Percentiles rank a stretch among this genome's conserved stretches.
Conservation (phyloP, 75 land plant species). For the Selaginella tamariscina region DNA sequence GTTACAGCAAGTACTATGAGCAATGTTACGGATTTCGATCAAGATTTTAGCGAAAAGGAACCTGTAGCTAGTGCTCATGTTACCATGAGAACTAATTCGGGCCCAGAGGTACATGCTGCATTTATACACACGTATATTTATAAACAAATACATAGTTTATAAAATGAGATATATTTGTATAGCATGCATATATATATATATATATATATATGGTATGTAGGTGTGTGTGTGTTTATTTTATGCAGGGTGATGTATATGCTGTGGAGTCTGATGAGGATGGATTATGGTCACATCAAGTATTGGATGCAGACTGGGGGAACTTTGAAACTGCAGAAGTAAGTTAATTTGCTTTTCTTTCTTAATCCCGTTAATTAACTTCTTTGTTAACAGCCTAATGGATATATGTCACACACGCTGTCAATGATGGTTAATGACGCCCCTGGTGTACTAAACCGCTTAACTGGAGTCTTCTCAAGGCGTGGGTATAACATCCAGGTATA, state of each 20-base stretch:
- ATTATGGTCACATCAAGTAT: slow-evolving; percentile 48
- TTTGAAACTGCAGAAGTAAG: slow-evolving; percentile 80
- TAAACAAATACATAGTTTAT: no score
- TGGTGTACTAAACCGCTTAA: slow-evolving; percentile 79
- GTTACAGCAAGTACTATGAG: not conserved
- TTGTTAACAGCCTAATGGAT: slow-evolving; percentile 49
- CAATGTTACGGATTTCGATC: not conserved
- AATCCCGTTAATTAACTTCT: not conserved
- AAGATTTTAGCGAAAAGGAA: no score
- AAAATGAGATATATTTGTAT: no score
- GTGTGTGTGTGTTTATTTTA: not conserved
- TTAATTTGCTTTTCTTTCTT: not conserved
- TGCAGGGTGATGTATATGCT: slow-evolving; percentile 96
- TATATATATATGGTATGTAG: no score
- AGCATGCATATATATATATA: no score
- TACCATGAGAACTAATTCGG: not conserved
- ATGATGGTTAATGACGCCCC: slow-evolving; percentile 84
- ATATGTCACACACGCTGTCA: slow-evolving; percentile 74
- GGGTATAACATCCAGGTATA: slow-evolving; percentile 93
- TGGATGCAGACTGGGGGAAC: slow-evolving; percentile 98
- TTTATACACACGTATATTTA: no score
- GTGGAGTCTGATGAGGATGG: slow-evolving; percentile 67
- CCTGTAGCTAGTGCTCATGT: not conserved
- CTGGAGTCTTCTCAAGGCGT: slow-evolving; percentile 83
- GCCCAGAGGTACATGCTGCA: not conserved